Evolutionary conservation across 306 rosid genomes (phyloP).

Genomic region (Quercus mongolica): DNA sequence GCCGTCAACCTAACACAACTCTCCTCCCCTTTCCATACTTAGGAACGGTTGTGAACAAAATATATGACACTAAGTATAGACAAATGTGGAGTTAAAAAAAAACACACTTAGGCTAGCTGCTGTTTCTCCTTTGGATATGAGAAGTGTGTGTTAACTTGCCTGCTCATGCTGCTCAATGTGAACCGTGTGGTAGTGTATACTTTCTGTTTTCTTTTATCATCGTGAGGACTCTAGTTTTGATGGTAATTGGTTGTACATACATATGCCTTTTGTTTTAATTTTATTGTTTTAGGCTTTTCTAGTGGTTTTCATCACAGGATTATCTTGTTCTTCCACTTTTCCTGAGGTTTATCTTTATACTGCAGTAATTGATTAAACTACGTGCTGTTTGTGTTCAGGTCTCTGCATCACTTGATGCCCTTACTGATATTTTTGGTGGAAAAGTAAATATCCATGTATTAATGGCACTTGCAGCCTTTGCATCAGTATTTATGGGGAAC

Average conservation of each 20-base stretch:
- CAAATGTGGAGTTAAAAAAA: too few species aligned
- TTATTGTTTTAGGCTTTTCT: neutral
- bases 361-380: constrained; percentile 7
- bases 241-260: neutral
- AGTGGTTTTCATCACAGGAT: neutral
- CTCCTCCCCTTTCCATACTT: too few species aligned
- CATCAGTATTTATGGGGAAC: constrained; percentile 87
- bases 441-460: constrained; percentile 89
- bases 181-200: neutral
- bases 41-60: too few species aligned
- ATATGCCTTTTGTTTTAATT: neutral
- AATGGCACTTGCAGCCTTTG: constrained; percentile 99
- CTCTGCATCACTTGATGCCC: constrained; percentile 91
- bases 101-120: neutral
- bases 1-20: too few species aligned
- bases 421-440: constrained; percentile 75
- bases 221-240: neutral
- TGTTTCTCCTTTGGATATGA: too few species aligned
- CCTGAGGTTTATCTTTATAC: neutral
- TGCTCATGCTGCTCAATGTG: neutral
- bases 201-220: neutral
- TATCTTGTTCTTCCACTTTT: neutral
- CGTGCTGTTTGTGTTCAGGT: constrained; percentile 45
- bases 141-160: too few species aligned
- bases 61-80: too few species aligned